Conservation (phyloP, 192 early-diverging fungal genomes). For the Funneliformis mosseae region DNA sequence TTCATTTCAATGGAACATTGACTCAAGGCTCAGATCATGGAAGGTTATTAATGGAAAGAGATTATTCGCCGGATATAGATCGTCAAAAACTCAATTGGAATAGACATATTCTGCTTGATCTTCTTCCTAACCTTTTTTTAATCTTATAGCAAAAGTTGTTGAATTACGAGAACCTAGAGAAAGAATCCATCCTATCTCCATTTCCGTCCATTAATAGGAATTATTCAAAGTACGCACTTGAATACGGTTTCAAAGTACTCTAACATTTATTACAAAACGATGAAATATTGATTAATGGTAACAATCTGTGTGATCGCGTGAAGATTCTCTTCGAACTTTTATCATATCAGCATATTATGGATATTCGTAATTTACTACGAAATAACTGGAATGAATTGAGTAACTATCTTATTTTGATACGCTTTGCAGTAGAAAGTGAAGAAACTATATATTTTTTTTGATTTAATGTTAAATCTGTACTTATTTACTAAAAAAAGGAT, state of each 20-base stretch:
- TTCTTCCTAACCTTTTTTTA: conserved; percentile 7
- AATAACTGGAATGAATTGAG: conserved; percentile 1
- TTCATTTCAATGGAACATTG: conserved; percentile 3
- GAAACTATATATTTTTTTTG: too few relatives aligned
- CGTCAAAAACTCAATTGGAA: conserved; percentile 16
- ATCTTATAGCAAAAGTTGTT: not conserved
- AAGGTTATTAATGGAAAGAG: conserved; percentile 7
- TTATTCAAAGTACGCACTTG: conserved; percentile 5
- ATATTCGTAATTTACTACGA: not conserved
- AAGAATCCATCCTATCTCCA: not conserved
- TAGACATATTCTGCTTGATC: conserved; percentile 9
- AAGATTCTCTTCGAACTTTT: not conserved
- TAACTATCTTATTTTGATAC: not conserved
- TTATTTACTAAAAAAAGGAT: too few relatives aligned
- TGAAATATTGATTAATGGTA: too few relatives aligned
- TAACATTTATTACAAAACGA: not conserved
- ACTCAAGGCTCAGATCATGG: conserved; percentile 5
- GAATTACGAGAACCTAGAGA: not conserved
- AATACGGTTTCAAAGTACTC: conserved; percentile 7
- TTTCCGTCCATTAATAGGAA: not conserved
- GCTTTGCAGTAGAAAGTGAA: not conserved
- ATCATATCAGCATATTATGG: not conserved
- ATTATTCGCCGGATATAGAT: not conserved
- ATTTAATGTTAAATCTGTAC: too few relatives aligned
- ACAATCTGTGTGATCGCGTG: not conserved